Base-by-base conservation (phyloP, 2,329 filamentous ascomycete genomes). In the Fusarium anthophilum region DNA sequence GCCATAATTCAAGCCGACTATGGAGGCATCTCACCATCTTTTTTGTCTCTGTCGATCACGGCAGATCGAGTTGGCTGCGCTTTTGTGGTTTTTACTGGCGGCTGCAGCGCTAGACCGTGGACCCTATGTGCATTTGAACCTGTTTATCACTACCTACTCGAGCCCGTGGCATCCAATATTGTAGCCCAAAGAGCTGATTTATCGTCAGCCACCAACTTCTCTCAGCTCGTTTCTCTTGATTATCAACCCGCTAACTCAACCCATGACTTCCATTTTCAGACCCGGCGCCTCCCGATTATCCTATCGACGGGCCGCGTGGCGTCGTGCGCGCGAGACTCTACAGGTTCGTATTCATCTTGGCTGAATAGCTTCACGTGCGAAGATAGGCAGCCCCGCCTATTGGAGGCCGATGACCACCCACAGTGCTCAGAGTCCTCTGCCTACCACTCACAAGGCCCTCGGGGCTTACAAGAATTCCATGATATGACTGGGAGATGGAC, bases 261-360 rank as follows among this genome's bases (percentile, higher is more conserved):
- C 66, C 76, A 77, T 78, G 76, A 78, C 76, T 78, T 76, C 73
- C 74, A 45, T 41, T 71, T 76, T 53, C 73, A 77, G 72, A 56
- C 41, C 66, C 51, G 65, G 54, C 66, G 61, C 51, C 59, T 70
- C 71, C 67, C 68, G 69, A 65, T 59, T 69, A 63, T 66, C 39
- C 61, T 51, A 63, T 76, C 61, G 48, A 57, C 64, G 56, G 69
- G 55, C 69, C 73, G 75, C 77, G 76, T 78, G 76, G 76, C 75
- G 76, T 64, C 56, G 63, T 73, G 67, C 58, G 60, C 57, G 60
- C 59, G 54, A 50, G 66, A 66, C 72, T 74, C 66, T 59, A 76
- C 74, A 76, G 66, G 63, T 63, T 69, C 65, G 60, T 63, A 55
- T 55, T 54, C 69, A 60, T 63, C 75, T 63, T 72, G 69, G 64